Evolutionary conservation across 2,329 filamentous ascomycete species (phyloP), one percentile per base, ranked within the genome.

Genomic region (Scytalidium sp.): DNA sequence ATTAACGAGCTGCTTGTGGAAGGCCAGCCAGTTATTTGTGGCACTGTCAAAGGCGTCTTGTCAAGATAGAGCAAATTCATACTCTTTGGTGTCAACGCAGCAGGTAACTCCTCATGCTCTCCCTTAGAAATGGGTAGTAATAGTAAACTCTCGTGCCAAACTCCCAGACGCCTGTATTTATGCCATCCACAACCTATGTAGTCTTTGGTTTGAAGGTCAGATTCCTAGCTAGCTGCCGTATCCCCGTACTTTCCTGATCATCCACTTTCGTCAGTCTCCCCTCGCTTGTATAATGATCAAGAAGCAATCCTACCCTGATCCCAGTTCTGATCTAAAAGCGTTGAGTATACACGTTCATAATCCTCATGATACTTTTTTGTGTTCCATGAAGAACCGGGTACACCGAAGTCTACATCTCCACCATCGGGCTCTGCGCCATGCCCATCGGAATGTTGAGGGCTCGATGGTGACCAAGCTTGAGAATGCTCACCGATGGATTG

Each of bases 321-420:
- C 56, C 77, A 79, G 41, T 78, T 72, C 57, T 70, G 71, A 60
- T 84, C 78, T 44, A 79, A 60, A 43, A 84, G 56, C 53, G 59
- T 60, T 22, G 75, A 73, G 69, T 72, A 70, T 17, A 74, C 75
- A 21, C 76, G 40, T 68, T 73, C 67, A 56, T 71, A 76, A 48
- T 84, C 81, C 51, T 83, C 80, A 53, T 74, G 64, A 4, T 78
- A 75, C 59, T 80, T 81, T 63, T 77, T 79, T 53, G 72, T 80
- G 56, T 71, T 72, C 78, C 79, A 84, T 8, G 67, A 67, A 42
- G 72, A 74, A 2, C 78, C 75, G 7, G 76, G 76, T 52, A 69
- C 66, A 29, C 68, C 50, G 58, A 58, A 56, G 59, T 62, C 32
- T 15, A 5, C 32, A 36, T 36, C 32, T 4, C 32, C 19, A n/a